phyloP scores from a whole-genome alignment of 495 filamentous ascomycete species.

The Lophiotrema nucula region DNA sequence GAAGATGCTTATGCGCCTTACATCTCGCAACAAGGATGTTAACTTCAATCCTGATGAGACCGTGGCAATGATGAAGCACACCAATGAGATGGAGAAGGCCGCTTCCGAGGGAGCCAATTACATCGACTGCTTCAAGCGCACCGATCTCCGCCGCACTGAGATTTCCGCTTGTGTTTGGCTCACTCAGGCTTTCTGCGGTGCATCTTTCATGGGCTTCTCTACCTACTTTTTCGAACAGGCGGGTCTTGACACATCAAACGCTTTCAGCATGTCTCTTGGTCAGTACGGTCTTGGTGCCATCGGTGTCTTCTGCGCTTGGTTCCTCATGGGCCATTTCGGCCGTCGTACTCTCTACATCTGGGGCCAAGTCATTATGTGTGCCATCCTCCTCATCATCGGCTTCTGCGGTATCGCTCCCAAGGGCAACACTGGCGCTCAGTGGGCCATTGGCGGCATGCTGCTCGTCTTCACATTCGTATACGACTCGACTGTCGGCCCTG shows the following conservation, averaged over 20 bases:
- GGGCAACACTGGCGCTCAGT: constrained; percentile 52
- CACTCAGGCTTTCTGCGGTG: constrained; percentile 76
- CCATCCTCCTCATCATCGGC: constrained; percentile 69
- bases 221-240: constrained; percentile 78
- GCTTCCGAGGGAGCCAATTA: constrained; percentile 69
- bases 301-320: constrained; percentile 72
- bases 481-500: constrained; percentile 72
- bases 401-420: constrained; percentile 65
- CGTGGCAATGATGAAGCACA: constrained; percentile 82
- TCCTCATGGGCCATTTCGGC: constrained; percentile 67
- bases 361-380: constrained; percentile 63
- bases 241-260: constrained; percentile 56
- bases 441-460: constrained; percentile 71
- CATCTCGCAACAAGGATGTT: constrained; percentile 42
- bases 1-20: constrained; percentile 61
- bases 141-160: constrained; percentile 66
- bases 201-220: constrained; percentile 63
- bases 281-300: constrained; percentile 75
- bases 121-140: constrained; percentile 72
- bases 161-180: constrained; percentile 79
- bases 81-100: constrained; percentile 69
- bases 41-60: constrained; percentile 73
- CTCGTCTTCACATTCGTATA: constrained; percentile 72
- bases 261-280: constrained; percentile 70
- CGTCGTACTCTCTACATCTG: constrained; percentile 70